Evolutionary conservation across 352 stramenopile species (phyloP), one percentile per base, ranked within the genome.

Genomic region (Pythium sp.): DNA sequence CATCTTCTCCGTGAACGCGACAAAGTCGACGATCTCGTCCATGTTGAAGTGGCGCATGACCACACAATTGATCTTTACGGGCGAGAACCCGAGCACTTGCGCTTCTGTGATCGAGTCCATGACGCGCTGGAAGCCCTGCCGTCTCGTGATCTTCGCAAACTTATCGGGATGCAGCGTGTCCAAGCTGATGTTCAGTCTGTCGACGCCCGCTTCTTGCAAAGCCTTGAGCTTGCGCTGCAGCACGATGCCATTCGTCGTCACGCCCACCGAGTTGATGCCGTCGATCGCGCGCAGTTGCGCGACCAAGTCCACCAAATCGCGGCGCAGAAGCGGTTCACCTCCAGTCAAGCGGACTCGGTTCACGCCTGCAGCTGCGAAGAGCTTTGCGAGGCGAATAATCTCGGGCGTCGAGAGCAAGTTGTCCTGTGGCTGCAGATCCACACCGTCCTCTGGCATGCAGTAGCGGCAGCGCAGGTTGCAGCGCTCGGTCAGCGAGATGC

Each of bases 11-110:
- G 93, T 97, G 56, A 99, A 90, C n/a, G 80, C 78, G 38, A 98
- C 91, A 84, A 99, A 99, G 71, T 98, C 94, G 14, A 85, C 68
- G 20, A 99, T 58, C 74, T 99, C 97, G 63, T 98, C 82, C 49
- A 98, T 77, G 78, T 99, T 99, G 51, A 98, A 90, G 64, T 95
- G 92, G 15, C 94, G 92, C 86, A 99, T 98, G 9, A 99, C 95
- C 6, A 98, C 95, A 77, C 92, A 98, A 83, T 99, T 99, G 49
- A 99, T 87, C 80, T 99, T 99, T 22, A 98, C 88, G 18, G 81
- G 82, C 24, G 77, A 58, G 34, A 88, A 84, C 2, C 78, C 80
- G 12, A 86, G 69, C 28, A 43, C 38, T 26, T 90, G 76, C 2
- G 88, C 90, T 55, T 89, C 84, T 28, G 86, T 65, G 67, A 99